Evolutionary conservation across 208 protist genomes (phyloP).

Genomic region (Leishmania braziliensis): DNA sequence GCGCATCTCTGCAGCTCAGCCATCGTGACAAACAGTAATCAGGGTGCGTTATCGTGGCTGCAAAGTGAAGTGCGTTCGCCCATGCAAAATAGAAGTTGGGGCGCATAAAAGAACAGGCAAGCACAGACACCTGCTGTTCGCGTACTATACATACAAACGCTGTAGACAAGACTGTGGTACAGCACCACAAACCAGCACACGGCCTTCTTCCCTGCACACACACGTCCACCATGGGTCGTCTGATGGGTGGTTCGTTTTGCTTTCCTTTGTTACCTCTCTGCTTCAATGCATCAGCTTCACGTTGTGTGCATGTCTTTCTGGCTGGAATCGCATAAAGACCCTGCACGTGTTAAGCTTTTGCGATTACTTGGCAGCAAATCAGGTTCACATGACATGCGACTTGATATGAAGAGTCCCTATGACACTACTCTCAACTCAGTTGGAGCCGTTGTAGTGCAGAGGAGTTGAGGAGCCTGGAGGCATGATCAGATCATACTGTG

Average conservation of each 20-base stretch:
- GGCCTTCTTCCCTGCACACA: background rate
- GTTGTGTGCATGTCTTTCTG: background rate
- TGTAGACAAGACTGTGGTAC: background rate
- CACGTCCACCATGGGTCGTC: background rate
- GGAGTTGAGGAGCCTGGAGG: background rate
- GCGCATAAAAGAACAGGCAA: background rate
- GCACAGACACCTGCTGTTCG: background rate
- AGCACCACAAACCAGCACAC: background rate
- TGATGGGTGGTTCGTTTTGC: background rate
- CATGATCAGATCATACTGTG: background rate
- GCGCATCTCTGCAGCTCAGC: constrained; percentile 16
- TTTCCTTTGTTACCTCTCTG: background rate
- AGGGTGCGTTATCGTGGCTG: background rate
- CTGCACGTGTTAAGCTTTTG: background rate
- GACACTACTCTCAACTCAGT: background rate
- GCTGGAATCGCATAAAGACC: background rate
- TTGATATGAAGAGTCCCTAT: background rate
- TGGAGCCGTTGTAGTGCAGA: background rate
- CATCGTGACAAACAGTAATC: constrained; percentile 8
- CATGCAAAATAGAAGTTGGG: background rate
- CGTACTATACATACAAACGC: background rate
- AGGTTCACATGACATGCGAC: background rate
- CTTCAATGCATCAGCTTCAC: constrained; percentile 1
- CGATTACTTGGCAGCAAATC: background rate
- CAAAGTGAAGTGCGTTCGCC: background rate